A percentile compares a stretch with the other conserved stretches of the same genome.
Conservation (phyloP, 2,329 filamentous ascomycete genomes). For the Curvularia sp. region DNA sequence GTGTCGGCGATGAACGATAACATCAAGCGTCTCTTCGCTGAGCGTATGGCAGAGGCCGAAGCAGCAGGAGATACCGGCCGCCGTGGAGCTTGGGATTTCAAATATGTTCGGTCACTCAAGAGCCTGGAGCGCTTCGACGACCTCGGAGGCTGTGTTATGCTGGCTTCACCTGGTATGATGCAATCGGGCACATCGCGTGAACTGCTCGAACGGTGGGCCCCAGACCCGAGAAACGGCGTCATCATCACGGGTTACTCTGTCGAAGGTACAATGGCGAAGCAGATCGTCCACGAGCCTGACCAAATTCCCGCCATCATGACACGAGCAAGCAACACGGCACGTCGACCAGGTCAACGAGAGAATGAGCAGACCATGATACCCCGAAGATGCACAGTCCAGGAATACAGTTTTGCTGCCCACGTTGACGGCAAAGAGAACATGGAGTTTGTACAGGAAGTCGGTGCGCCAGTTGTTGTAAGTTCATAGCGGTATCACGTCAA, state of each 20-base stretch:
- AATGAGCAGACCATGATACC: slow-evolving; percentile 92
- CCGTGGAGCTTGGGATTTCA: slow-evolving; percentile 96
- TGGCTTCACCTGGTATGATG: slow-evolving; percentile 97
- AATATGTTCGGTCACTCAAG: slow-evolving; percentile 89
- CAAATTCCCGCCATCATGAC: slow-evolving; percentile 95
- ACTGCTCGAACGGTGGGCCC: slow-evolving; percentile 92
- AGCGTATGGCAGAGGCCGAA: slow-evolving; percentile 90
- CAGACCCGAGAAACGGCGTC: slow-evolving; percentile 95
- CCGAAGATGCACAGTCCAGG: slow-evolving; percentile 87
- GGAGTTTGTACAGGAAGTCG: slow-evolving; percentile 95
- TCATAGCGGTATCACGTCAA: background rate
- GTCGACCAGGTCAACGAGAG: slow-evolving; percentile 68
- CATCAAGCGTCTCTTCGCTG: slow-evolving; percentile 92
- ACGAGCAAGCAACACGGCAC: slow-evolving; percentile 57
- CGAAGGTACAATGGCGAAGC: slow-evolving; percentile 97
- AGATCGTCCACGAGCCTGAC: slow-evolving; percentile 93
- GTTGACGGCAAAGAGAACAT: slow-evolving; percentile 95
- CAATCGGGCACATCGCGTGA: slow-evolving; percentile 95
- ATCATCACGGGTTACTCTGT: slow-evolving; percentile 99
- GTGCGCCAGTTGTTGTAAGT: slow-evolving; percentile 89
- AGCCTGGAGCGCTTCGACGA: slow-evolving; percentile 96
- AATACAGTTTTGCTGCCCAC: slow-evolving; percentile 95
- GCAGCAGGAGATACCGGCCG: slow-evolving; percentile 75
- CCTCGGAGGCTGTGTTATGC: slow-evolving; percentile 93
- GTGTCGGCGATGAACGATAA: slow-evolving; percentile 99